These are phyloP conservation scores for Mycena crocata DNA, from an alignment of 768 basidiomycete species.

Conservation along the genomic window DNA sequence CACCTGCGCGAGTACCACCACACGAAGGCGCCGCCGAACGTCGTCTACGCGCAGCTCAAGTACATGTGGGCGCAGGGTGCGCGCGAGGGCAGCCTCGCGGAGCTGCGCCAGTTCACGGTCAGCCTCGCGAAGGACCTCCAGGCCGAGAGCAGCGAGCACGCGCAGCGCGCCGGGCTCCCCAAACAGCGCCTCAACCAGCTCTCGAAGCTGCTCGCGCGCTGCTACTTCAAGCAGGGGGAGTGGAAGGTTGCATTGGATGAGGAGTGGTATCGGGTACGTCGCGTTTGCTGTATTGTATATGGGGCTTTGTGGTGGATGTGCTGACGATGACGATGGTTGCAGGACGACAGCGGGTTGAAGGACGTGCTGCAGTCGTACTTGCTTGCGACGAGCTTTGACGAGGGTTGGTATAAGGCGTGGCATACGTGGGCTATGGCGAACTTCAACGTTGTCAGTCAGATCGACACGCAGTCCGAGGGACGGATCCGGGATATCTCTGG, in stretches of 20 bases:
- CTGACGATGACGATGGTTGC: conserved; percentile 7
- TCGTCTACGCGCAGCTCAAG: conserved; percentile 96
- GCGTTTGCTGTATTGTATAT: too few relatives aligned
- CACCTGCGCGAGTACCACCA: conserved; percentile 64
- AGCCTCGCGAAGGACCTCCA: conserved; percentile 84
- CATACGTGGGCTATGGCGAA: conserved; percentile 99
- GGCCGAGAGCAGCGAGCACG: conserved; percentile 63
- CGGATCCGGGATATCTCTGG: conserved; percentile 69
- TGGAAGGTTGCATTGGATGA: conserved; percentile 90
- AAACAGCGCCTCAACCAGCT: conserved; percentile 75
- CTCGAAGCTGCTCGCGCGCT: conserved; percentile 88
- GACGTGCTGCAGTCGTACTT: conserved; percentile 89
- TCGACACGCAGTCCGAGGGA: conserved; percentile 74
- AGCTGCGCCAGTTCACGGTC: conserved; percentile 84
- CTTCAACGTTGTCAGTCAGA: conserved; percentile 89
- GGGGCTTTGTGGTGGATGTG: neutral
- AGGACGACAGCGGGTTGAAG: conserved; percentile 68
- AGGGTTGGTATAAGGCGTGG: conserved; percentile 98
- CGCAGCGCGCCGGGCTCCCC: conserved; percentile 64
- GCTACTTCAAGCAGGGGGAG: conserved; percentile 96
- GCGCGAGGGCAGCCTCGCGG: conserved; percentile 80
- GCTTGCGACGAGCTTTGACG: conserved; percentile 90
- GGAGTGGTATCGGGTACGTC: conserved; percentile 81
- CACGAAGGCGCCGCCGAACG: conserved; percentile 90
- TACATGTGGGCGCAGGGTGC: conserved; percentile 94